Evolutionary conservation across 2,329 filamentous ascomycete species (phyloP).

Genomic region (Esteya vermicola): DNA sequence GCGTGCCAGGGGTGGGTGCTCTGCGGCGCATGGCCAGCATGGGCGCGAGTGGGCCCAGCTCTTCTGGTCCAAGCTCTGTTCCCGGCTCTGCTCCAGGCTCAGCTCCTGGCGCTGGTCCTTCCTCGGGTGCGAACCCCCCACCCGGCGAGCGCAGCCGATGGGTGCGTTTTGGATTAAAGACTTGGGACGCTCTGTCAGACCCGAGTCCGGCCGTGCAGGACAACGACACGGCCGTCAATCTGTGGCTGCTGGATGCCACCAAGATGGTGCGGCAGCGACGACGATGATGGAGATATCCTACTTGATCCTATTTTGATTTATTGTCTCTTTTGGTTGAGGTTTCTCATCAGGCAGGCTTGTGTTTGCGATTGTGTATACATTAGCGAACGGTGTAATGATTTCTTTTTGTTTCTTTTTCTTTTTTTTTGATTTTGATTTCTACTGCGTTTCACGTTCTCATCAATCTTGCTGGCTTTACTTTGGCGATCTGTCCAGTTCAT

Average conservation of each 20-base stretch:
- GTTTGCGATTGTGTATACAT: background rate
- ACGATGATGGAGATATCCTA: constrained; percentile 1
- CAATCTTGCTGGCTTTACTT: too few species aligned
- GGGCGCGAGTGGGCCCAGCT: too few species aligned
- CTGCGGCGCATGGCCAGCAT: constrained; percentile 3
- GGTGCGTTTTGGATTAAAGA: constrained; percentile 10
- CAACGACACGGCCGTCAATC: constrained; percentile 12
- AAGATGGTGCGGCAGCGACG: constrained; percentile 9
- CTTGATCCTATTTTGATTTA: background rate
- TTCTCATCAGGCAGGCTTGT: background rate
- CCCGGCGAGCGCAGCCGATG: constrained; percentile 4
- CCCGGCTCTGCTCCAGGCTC: too few species aligned
- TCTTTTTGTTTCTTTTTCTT: background rate
- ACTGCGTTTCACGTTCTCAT: background rate
- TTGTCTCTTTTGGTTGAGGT: background rate
- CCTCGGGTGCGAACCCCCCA: too few species aligned
- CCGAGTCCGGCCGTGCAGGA: constrained; percentile 10
- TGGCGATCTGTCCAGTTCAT: too few species aligned
- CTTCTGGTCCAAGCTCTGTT: too few species aligned
- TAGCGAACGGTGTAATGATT: background rate
- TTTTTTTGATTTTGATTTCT: background rate
- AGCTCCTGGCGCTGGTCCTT: too few species aligned
- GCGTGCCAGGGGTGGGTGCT: background rate
- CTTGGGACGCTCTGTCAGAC: constrained; percentile 12
- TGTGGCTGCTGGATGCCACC: constrained; percentile 11